These are phyloP conservation scores for Fusarium sp. DNA, from an alignment of 2,329 filamentous ascomycete genomes.

Conservation along the genomic window DNA sequence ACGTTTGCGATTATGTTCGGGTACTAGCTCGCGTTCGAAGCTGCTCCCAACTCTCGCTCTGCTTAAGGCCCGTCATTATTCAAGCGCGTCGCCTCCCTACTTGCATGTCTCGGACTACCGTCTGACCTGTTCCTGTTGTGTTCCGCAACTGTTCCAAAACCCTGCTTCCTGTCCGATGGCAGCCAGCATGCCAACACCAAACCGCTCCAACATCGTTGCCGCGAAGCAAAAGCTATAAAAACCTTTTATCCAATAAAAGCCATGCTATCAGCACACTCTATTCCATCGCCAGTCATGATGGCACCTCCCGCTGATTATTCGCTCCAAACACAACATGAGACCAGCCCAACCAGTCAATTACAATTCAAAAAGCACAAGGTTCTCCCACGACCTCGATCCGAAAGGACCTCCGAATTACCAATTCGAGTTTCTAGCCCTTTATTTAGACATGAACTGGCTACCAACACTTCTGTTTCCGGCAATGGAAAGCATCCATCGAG, in stretches of 20 bases:
- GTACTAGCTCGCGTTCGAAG: conserved; percentile 34
- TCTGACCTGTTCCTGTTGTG: conserved; percentile 34
- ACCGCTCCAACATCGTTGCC: conserved; percentile 34
- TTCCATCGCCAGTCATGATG: conserved; percentile 49
- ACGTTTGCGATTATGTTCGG: conserved; percentile 29
- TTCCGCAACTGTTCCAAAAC: conserved; percentile 31
- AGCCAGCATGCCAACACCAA: conserved; percentile 43
- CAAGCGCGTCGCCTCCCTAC: conserved; percentile 32
- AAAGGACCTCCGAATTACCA: conserved; percentile 40
- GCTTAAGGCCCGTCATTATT: conserved; percentile 18
- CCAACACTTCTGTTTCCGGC: conserved; percentile 45
- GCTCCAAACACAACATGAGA: conserved; percentile 41
- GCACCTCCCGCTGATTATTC: conserved; percentile 45
- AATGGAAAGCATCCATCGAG: conserved; percentile 50
- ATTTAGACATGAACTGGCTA: conserved; percentile 38
- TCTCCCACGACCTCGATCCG: conserved; percentile 51
- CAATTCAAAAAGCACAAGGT: conserved; percentile 60
- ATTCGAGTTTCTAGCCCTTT: conserved; percentile 37
- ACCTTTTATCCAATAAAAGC: conserved; percentile 13
- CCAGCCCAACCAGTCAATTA: conserved; percentile 46
- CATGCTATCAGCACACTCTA: conserved; percentile 45
- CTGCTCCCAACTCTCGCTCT: conserved; percentile 24
- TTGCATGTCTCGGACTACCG: conserved; percentile 39
- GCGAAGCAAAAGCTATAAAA: conserved; percentile 37
- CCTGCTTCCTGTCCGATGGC: conserved; percentile 27